phyloP scores from a whole-genome alignment of 306 rosid species.

The Nissolia schottii region DNA sequence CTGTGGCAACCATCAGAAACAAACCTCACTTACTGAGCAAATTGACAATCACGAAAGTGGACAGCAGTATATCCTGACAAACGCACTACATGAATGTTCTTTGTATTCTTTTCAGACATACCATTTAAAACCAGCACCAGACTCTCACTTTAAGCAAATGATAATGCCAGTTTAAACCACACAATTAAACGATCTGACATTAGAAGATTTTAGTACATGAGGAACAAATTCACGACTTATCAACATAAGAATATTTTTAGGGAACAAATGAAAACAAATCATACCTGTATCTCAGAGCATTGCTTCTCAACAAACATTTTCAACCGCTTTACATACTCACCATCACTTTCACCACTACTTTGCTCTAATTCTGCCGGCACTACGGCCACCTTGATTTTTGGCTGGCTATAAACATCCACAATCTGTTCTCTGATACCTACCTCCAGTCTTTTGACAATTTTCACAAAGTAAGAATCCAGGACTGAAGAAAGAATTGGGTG shows the following conservation, averaged over 20 bases:
- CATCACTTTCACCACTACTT: conserved; percentile 69
- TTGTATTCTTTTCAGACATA: not conserved
- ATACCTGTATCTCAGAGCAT: conserved; percentile 90
- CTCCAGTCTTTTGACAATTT: conserved; percentile 56
- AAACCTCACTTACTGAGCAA: not conserved
- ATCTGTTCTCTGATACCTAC: conserved; percentile 69
- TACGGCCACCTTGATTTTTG: conserved; percentile 82
- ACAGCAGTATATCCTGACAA: conserved; percentile 2
- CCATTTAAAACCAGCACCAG: conserved; percentile 6
- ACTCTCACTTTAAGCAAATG: conserved; percentile 4
- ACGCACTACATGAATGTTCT: not conserved
- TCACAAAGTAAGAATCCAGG: conserved; percentile 64
- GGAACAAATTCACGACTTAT: conserved; percentile 13
- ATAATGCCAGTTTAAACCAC: not conserved
- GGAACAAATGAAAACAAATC: conserved; percentile 10
- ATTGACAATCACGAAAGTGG: not conserved
- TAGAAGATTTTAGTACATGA: not conserved
- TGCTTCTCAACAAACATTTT: conserved; percentile 84
- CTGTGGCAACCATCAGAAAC: not conserved
- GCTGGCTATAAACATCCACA: conserved; percentile 74
- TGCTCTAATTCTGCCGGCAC: conserved; percentile 94
- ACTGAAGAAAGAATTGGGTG: conserved; percentile 73
- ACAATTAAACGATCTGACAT: not conserved
- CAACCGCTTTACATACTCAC: conserved; percentile 78
- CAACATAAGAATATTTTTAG: not conserved